These are phyloP conservation scores for Penicillium sp. DNA, from an alignment of 2,329 filamentous ascomycete species.

Conservation along the genomic window DNA sequence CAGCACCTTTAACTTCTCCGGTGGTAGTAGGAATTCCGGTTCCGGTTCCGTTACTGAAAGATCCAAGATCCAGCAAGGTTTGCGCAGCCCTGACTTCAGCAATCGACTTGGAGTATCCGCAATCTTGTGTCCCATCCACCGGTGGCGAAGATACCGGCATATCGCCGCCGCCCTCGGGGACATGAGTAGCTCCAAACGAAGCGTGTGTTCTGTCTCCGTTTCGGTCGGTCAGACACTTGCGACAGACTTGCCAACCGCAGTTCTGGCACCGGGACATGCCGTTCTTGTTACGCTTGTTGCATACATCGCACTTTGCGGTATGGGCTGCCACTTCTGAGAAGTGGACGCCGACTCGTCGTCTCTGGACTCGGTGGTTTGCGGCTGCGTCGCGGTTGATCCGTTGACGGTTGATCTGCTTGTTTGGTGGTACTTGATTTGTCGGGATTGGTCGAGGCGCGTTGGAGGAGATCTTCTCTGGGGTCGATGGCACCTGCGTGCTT, in stretches of 20 bases:
- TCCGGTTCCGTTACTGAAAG: not conserved
- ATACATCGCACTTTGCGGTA: constrained; percentile 16
- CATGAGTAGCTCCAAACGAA: constrained; percentile 5
- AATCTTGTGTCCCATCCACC: not conserved
- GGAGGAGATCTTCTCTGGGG: not conserved
- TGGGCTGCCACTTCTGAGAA: constrained; percentile 15
- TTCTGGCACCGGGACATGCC: constrained; percentile 13
- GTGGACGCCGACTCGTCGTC: constrained; percentile 2
- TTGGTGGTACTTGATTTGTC: not conserved
- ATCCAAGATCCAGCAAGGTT: not conserved
- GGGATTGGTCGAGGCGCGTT: not conserved
- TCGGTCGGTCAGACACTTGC: constrained; percentile 5
- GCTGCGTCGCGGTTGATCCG: not conserved
- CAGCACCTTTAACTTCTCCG: not conserved
- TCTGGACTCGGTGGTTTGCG: not conserved
- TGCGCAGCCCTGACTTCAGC: not conserved
- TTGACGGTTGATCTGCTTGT: not conserved
- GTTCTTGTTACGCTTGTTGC: constrained; percentile 13
- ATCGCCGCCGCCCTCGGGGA: not conserved
- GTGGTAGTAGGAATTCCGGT: too few species aligned
- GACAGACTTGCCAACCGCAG: constrained; percentile 17
- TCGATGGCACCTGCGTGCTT: not conserved
- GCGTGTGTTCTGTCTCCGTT: constrained; percentile 9
- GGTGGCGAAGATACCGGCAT: not conserved
- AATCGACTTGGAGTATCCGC: not conserved